phyloP scores from a whole-genome alignment of 1,139 yeast genomes.

The Arxiozyma telluris region DNA sequence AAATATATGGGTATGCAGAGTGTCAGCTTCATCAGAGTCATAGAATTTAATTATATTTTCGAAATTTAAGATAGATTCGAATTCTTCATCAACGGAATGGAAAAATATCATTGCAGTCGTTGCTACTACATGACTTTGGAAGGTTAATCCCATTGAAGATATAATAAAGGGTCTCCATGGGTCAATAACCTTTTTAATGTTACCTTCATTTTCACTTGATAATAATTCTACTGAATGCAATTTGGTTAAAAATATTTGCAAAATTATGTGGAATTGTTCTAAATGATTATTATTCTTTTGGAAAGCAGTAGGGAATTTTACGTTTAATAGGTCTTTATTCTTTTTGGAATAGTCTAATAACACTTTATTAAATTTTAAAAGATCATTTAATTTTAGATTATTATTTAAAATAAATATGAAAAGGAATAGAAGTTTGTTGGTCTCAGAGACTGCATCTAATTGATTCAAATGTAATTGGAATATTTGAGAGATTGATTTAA shows the following conservation, averaged over 20 bases:
- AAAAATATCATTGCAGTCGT: conserved; percentile 22
- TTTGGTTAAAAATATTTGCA: conserved; percentile 20
- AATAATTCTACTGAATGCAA: conserved; percentile 4
- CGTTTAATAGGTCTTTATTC: conserved; percentile 14
- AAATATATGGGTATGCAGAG: conserved; percentile 20
- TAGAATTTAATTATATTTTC: conserved; percentile 22
- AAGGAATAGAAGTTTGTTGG: conserved; percentile 5
- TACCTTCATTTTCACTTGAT: not conserved
- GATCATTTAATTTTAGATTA: conserved; percentile 1
- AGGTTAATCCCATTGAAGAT: conserved; percentile 24
- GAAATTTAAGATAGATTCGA: conserved; percentile 25
- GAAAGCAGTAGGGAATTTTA: conserved; percentile 39
- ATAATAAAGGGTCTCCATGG: conserved; percentile 24
- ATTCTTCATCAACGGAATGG: conserved; percentile 6
- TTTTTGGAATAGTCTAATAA: not conserved
- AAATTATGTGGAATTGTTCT: conserved; percentile 27
- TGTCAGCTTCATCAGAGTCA: conserved; percentile 15
- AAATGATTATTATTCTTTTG: conserved; percentile 33
- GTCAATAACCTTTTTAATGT: conserved; percentile 2
- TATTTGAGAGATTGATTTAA: conserved; percentile 10
- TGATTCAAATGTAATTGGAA: not conserved
- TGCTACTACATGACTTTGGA: conserved; percentile 26
- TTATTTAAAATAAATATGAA: conserved; percentile 7
- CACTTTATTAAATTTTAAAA: not conserved
- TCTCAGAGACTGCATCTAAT: not conserved